These are phyloP conservation scores for Pyrus communis DNA, from an alignment of 306 rosid genomes.

Conservation along the genomic window DNA sequence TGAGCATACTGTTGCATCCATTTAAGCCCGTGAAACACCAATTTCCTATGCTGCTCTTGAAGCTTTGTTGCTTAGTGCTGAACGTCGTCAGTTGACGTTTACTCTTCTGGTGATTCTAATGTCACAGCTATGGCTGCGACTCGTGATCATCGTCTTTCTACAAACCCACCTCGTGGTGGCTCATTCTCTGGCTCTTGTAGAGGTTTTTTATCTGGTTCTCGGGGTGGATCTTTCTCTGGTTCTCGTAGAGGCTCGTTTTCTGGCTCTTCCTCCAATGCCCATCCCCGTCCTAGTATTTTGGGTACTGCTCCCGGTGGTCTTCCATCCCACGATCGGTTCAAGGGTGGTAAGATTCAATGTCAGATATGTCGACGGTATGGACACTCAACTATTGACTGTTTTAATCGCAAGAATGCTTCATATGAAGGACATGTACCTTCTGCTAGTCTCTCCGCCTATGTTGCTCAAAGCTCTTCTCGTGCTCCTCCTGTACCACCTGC, in stretches of 20 bases:
- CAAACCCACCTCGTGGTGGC: not conserved
- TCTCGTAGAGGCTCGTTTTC: not conserved
- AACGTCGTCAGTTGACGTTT: not conserved
- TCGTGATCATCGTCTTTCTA: not conserved
- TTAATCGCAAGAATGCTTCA: not conserved
- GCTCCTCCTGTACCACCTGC: no score
- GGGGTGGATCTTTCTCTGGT: no score
- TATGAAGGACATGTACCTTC: not conserved
- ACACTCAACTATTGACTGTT: not conserved
- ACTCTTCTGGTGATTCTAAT: not conserved
- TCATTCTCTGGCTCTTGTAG: no score
- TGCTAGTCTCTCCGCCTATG: accelerated
- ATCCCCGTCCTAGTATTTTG: accelerated
- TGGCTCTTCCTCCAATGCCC: not conserved
- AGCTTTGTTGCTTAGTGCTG: not conserved
- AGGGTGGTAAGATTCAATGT: accelerated
- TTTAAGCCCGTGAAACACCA: not conserved
- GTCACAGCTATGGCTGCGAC: not conserved
- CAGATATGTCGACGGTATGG: not conserved
- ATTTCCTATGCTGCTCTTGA: not conserved
- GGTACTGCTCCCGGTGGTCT: not conserved
- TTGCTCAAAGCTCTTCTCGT: not conserved
- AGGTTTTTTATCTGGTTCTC: no score
- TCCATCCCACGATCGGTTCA: accelerated
- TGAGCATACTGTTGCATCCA: not conserved